These are phyloP conservation scores for Pisolithus tinctorius DNA, from an alignment of 768 basidiomycete genomes.

Conservation along the genomic window DNA sequence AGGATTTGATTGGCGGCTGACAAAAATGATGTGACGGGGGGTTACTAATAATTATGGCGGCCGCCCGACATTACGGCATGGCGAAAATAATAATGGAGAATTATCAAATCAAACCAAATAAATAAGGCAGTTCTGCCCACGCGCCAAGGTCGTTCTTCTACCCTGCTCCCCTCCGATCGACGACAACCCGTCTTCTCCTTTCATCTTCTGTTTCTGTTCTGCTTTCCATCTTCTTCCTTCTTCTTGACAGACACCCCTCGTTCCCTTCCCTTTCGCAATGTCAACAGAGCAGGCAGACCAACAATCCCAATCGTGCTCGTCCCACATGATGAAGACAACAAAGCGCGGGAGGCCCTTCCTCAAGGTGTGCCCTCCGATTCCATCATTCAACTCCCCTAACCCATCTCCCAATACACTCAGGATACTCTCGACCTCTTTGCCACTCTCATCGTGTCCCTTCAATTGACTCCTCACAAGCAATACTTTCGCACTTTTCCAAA, in stretches of 20 bases:
- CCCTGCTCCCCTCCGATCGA: slow-evolving; percentile 15
- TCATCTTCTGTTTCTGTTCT: slow-evolving; percentile 26
- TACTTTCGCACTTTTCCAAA: slow-evolving; percentile 95
- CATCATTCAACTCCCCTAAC: slow-evolving; percentile 7
- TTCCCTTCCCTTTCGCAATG: slow-evolving; percentile 27
- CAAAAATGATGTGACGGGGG: no score
- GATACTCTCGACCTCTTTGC: slow-evolving; percentile 98
- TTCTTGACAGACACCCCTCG: slow-evolving; percentile 9
- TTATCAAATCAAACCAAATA: no score
- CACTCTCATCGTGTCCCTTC: slow-evolving; percentile 89
- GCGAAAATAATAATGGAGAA: no score
- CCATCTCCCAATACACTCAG: slow-evolving; percentile 33
- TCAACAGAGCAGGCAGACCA: slow-evolving; percentile 32
- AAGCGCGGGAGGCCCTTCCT: slow-evolving; percentile 91
- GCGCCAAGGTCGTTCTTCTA: not conserved
- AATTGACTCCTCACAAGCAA: slow-evolving; percentile 84
- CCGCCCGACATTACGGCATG: no score
- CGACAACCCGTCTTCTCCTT: slow-evolving; percentile 14
- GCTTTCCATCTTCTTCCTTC: slow-evolving; percentile 18
- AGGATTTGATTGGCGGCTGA: not conserved
- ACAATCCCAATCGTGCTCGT: slow-evolving; percentile 54
- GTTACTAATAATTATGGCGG: no score
- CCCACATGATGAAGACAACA: slow-evolving; percentile 99
- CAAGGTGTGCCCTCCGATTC: slow-evolving; percentile 48
- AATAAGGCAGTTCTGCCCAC: no score